A percentile compares a stretch with the other conserved stretches of the same genome.
Conservation (phyloP, 441 rosid species). For the Mallotus japonicus region DNA sequence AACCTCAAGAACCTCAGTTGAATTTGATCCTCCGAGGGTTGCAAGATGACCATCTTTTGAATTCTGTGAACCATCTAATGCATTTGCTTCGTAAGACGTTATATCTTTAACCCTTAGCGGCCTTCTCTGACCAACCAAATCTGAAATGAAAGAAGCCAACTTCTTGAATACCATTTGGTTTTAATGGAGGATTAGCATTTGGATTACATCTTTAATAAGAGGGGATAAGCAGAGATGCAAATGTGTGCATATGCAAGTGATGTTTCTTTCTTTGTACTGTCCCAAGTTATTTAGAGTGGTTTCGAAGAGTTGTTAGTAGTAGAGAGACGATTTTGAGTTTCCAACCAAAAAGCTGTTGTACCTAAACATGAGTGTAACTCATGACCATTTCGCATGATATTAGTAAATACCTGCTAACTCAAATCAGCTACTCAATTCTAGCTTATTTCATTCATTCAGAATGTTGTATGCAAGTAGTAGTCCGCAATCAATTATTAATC, state of each 20-base stretch:
- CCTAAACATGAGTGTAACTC: constrained; percentile 53
- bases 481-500: neutral
- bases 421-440: neutral
- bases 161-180: constrained; percentile 42
- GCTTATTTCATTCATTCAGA: constrained; percentile 5
- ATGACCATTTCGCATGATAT: constrained; percentile 28
- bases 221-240: constrained; percentile 15
- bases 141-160: constrained; percentile 30
- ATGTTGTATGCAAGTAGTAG: neutral
- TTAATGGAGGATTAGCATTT: constrained; percentile 10
- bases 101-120: constrained; percentile 26
- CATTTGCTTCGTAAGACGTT: neutral
- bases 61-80: constrained; percentile 8
- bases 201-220: constrained; percentile 27
- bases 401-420: neutral
- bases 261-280: constrained; percentile 11
- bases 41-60: neutral
- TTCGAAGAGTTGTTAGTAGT: constrained; percentile 36
- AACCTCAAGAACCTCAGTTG: neutral
- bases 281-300: constrained; percentile 34
- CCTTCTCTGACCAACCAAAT: constrained; percentile 20
- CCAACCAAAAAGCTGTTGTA: constrained; percentile 45
- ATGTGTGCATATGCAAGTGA: constrained; percentile 10
- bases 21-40: constrained; percentile 1
- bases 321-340: constrained; percentile 27